These are phyloP conservation scores for Trichoderma harzianum DNA, from an alignment of 2,329 filamentous ascomycete species.

Conservation along the genomic window DNA sequence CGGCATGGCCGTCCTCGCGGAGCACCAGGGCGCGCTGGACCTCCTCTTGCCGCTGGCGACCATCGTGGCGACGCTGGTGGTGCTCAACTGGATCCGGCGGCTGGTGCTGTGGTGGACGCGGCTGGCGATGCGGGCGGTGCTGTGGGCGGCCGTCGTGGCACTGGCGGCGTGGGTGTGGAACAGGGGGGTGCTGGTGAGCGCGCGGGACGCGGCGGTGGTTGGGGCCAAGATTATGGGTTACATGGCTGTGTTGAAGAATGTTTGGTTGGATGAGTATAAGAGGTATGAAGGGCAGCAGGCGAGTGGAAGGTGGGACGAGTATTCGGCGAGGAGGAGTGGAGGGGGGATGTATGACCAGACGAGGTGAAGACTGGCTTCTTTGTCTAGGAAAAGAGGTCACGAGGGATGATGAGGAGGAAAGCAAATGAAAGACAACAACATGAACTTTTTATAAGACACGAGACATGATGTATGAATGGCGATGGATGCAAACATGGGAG, in stretches of 20 bases:
- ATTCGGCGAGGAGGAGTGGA: slow-evolving; percentile 17
- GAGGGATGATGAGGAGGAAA: too few relatives aligned
- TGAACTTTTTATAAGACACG: neutral
- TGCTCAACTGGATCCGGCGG: slow-evolving; percentile 69
- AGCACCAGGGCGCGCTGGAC: slow-evolving; percentile 34
- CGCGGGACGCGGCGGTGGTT: slow-evolving; percentile 53
- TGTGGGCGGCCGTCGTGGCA: slow-evolving; percentile 60
- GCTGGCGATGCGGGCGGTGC: slow-evolving; percentile 58
- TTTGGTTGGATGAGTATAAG: slow-evolving; percentile 57
- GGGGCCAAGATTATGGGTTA: slow-evolving; percentile 45
- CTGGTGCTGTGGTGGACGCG: slow-evolving; percentile 73
- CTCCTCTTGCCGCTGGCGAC: slow-evolving; percentile 33
- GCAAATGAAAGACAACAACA: neutral
- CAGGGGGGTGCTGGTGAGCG: slow-evolving; percentile 62
- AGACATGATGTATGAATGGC: neutral
- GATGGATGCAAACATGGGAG: neutral
- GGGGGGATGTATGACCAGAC: slow-evolving; percentile 5
- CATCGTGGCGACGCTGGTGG: slow-evolving; percentile 55
- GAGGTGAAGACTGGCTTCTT: neutral
- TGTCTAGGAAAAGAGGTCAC: neutral
- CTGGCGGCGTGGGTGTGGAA: slow-evolving; percentile 58
- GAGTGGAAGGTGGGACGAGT: slow-evolving; percentile 17
- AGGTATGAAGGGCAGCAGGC: slow-evolving; percentile 50
- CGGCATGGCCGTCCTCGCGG: slow-evolving; percentile 31
- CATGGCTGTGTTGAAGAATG: slow-evolving; percentile 46